phyloP scores from a whole-genome alignment of 352 stramenopile genomes.

The Phytophthora sp. region DNA sequence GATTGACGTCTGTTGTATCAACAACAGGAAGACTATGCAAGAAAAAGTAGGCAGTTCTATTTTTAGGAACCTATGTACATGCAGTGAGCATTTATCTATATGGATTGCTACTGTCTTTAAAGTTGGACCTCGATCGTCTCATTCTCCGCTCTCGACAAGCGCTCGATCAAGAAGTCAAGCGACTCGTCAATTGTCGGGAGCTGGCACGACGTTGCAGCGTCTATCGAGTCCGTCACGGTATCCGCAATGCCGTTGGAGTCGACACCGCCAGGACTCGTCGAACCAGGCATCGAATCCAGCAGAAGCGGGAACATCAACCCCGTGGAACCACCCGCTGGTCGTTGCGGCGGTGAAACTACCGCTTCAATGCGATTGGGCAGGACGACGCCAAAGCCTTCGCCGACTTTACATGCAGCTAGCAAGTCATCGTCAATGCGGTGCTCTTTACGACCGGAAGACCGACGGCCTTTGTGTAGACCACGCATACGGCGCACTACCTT shows the following conservation, averaged over 20 bases:
- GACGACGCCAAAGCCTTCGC: conserved; percentile 39
- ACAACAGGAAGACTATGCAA: too few relatives aligned
- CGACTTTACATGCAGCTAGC: conserved; percentile 41
- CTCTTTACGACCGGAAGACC: conserved; percentile 41
- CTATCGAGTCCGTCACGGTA: not conserved
- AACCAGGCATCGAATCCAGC: conserved; percentile 20
- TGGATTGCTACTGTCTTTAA: too few relatives aligned
- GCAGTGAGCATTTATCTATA: too few relatives aligned
- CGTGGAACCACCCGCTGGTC: not conserved
- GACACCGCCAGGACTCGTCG: conserved; percentile 28
- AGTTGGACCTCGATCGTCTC: not conserved
- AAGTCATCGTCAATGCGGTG: conserved; percentile 51
- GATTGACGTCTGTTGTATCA: too few relatives aligned
- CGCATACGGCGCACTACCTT: conserved; percentile 56
- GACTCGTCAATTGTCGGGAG: conserved; percentile 62
- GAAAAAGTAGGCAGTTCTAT: too few relatives aligned
- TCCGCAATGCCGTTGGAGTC: conserved; percentile 30
- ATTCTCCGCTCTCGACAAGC: too few relatives aligned
- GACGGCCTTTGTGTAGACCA: conserved; percentile 51
- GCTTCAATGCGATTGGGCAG: conserved; percentile 13
- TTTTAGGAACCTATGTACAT: too few relatives aligned
- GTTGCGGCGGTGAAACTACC: conserved; percentile 1
- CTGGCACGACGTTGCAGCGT: conserved; percentile 3
- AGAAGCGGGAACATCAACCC: conserved; percentile 28
- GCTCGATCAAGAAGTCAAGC: conserved; percentile 63